A percentile compares a stretch with the other conserved stretches of the same genome.
Conservation (phyloP, 2,329 filamentous ascomycete species). For the Triangularia setosa region DNA sequence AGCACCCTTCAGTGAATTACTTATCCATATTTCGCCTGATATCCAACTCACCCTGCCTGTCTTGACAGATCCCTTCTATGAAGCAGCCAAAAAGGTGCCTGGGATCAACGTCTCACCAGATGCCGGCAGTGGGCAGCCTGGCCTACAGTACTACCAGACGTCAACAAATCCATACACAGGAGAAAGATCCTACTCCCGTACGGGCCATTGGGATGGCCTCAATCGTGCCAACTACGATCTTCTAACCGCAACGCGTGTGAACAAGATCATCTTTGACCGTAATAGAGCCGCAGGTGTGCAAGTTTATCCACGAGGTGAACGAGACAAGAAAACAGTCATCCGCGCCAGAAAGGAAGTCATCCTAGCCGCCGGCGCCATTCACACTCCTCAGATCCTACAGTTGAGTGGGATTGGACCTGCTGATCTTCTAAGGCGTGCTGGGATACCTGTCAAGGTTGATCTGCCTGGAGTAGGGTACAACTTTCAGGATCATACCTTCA, state of each 20-base stretch:
- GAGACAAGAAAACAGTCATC: background rate
- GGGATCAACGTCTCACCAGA: constrained; percentile 2
- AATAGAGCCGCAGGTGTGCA: constrained; percentile 5
- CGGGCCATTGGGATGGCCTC: constrained; percentile 6
- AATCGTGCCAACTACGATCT: constrained; percentile 11
- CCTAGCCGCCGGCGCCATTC: constrained; percentile 45
- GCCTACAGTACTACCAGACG: background rate
- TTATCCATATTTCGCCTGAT: too few species aligned
- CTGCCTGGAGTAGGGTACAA: constrained; percentile 51
- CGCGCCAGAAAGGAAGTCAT: constrained; percentile 32
- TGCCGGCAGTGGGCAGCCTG: background rate
- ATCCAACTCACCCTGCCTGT: too few species aligned
- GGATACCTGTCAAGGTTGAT: constrained; percentile 47
- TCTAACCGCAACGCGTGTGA: constrained; percentile 2
- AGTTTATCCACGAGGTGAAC: background rate
- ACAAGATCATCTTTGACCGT: constrained; percentile 7
- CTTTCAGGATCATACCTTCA: constrained; percentile 28
- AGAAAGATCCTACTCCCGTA: constrained; percentile 1
- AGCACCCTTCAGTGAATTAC: too few species aligned
- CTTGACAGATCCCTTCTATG: background rate
- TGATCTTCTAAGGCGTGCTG: constrained; percentile 42
- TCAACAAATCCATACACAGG: constrained; percentile 2
- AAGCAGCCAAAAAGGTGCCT: constrained; percentile 1
- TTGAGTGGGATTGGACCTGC: constrained; percentile 51
- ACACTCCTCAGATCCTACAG: constrained; percentile 55